phyloP scores from a whole-genome alignment of 441 rosid genomes.

The Eutrema salsugineum region DNA sequence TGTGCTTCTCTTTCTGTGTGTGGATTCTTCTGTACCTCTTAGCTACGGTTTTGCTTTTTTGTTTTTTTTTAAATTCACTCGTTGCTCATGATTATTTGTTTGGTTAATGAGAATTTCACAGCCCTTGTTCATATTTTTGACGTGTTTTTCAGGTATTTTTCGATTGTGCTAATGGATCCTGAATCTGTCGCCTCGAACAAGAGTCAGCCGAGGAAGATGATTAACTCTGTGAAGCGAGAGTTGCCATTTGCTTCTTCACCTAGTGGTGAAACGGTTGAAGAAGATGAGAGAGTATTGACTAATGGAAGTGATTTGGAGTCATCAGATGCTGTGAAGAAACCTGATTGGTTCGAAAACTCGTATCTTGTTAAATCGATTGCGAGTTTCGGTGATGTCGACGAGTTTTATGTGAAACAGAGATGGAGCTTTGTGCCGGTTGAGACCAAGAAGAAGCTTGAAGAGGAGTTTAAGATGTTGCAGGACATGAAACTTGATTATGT shows the following conservation, averaged over 20 bases:
- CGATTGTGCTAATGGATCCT: too few relatives aligned
- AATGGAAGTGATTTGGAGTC: too few relatives aligned
- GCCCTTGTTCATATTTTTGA: neutral
- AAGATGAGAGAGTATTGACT: too few relatives aligned
- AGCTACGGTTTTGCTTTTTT: too few relatives aligned
- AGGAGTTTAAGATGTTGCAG: conserved; percentile 22
- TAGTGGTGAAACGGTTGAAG: too few relatives aligned
- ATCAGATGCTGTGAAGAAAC: neutral
- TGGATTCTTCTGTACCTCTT: too few relatives aligned
- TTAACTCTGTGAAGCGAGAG: too few relatives aligned
- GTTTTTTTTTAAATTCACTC: too few relatives aligned
- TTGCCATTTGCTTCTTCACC: too few relatives aligned
- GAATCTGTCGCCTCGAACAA: too few relatives aligned
- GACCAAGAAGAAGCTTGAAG: conserved; percentile 15
- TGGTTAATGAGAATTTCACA: neutral
- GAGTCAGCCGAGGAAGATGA: too few relatives aligned
- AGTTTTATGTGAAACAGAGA: neutral
- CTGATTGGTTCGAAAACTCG: conserved; percentile 18
- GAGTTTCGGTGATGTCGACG: conserved; percentile 15
- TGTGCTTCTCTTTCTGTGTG: neutral
- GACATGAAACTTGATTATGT: conserved; percentile 17
- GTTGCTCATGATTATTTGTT: neutral
- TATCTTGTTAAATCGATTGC: neutral
- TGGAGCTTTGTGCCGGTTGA: conserved; percentile 2
- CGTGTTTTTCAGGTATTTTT: too few relatives aligned